Evolutionary conservation across 2,329 filamentous ascomycete species (phyloP).

Genomic region (Phialophora macrospora): DNA sequence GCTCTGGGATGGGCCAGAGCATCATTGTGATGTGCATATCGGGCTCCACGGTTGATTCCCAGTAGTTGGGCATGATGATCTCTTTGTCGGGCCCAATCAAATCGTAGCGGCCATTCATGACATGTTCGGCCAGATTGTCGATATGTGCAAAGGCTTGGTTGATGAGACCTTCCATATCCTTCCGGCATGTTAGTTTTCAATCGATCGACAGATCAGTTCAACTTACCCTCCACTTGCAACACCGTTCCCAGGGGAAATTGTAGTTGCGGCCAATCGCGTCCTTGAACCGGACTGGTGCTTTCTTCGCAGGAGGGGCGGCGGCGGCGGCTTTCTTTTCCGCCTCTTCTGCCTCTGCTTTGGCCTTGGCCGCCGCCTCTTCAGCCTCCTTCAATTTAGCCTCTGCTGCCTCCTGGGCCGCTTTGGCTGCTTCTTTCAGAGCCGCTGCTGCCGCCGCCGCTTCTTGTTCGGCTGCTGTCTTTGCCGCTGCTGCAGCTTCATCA

Average conservation of each 20-base stretch:
- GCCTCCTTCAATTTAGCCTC: slow-evolving; percentile 44
- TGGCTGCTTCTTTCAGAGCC: slow-evolving; percentile 41
- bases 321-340: slow-evolving; percentile 43
- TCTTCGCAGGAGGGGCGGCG: slow-evolving; percentile 59
- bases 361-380: slow-evolving; percentile 43
- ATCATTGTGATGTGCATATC: slow-evolving; percentile 74
- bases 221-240: slow-evolving; percentile 80
- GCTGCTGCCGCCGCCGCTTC: slow-evolving; percentile 46
- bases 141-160: slow-evolving; percentile 82
- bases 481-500: slow-evolving; percentile 47
- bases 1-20: slow-evolving; percentile 66
- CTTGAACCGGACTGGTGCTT: slow-evolving; percentile 83
- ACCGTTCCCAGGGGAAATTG: slow-evolving; percentile 85
- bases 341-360: slow-evolving; percentile 40
- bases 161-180: slow-evolving; percentile 87
- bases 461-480: slow-evolving; percentile 47
- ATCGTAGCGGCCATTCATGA: slow-evolving; percentile 79
- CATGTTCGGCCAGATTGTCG: slow-evolving; percentile 74
- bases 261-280: slow-evolving; percentile 91
- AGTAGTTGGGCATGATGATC: slow-evolving; percentile 79
- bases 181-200: slow-evolving; percentile 23
- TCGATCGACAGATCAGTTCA: slow-evolving; percentile 8
- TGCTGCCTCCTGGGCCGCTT: slow-evolving; percentile 43
- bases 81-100: slow-evolving; percentile 78
- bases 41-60: slow-evolving; percentile 80